Evolutionary conservation across 306 rosid species (phyloP).

Genomic region (Casuarina cunninghamiana): DNA sequence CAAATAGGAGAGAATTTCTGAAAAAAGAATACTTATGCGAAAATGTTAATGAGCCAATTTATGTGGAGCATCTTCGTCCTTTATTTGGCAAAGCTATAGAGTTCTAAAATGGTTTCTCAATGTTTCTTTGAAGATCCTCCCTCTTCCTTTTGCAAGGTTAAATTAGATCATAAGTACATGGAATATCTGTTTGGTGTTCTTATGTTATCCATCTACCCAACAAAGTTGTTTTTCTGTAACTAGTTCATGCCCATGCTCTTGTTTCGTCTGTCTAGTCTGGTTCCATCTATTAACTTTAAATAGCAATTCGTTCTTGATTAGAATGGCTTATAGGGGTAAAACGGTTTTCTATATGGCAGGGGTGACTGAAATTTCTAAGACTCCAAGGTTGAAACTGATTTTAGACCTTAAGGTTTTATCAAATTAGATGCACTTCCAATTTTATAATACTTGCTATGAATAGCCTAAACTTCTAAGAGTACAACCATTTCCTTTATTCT

Average conservation of each 20-base stretch:
- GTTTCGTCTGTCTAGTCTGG: background rate
- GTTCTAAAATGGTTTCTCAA: background rate
- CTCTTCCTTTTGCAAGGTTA: background rate
- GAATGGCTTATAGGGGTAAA: background rate
- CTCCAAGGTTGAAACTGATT: background rate
- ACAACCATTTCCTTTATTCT: background rate
- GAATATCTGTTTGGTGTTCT: background rate
- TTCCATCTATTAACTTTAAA: background rate
- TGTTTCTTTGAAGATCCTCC: background rate
- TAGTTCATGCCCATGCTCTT: background rate
- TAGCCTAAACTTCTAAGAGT: background rate
- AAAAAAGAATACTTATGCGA: conserved; percentile 1
- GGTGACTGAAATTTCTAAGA: background rate
- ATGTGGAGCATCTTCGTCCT: conserved; percentile 4
- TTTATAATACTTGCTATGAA: background rate
- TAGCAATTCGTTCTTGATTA: background rate
- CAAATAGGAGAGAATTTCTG: background rate
- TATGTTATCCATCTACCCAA: background rate
- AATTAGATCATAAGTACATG: background rate
- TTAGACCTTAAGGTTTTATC: background rate
- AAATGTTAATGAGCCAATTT: background rate
- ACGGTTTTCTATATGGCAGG: background rate
- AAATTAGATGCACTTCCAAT: background rate
- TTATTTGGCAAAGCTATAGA: background rate
- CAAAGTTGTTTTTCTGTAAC: background rate